phyloP scores from a whole-genome alignment of 2,329 filamentous ascomycete species.

The Dactylellina parvicollis region DNA sequence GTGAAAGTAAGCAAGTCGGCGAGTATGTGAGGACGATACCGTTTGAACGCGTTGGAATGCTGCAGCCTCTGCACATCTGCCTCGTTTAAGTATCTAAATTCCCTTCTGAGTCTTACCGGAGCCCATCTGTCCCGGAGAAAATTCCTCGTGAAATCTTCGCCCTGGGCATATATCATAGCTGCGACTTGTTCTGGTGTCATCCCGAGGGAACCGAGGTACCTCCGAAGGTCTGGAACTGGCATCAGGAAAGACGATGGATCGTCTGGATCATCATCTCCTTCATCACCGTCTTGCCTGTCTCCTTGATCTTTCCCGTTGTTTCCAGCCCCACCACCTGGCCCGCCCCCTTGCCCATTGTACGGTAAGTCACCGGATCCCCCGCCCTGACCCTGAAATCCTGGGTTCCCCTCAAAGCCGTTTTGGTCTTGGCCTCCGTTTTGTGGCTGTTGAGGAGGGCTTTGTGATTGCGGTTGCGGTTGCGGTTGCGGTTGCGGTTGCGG shows the following conservation, averaged over 20 bases:
- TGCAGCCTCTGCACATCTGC: neutral
- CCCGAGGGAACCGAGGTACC: neutral
- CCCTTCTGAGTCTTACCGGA: neutral
- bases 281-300: too few relatives aligned
- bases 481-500: too few relatives aligned
- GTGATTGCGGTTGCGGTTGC: too few relatives aligned
- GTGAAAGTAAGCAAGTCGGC: neutral
- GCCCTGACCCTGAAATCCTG: neutral
- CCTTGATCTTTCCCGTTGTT: too few relatives aligned
- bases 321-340: too few relatives aligned
- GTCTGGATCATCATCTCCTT: neutral
- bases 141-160: neutral
- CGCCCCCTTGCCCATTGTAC: too few relatives aligned
- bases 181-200: neutral
- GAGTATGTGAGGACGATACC: neutral
- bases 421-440: neutral
- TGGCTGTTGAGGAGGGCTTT: too few relatives aligned
- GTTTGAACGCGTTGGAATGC: neutral
- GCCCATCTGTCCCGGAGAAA: constrained; percentile 2
- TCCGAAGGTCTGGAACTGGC: neutral
- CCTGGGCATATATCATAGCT: neutral
- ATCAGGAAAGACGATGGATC: neutral
- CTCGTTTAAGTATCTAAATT: neutral
- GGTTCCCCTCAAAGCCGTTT: too few relatives aligned
- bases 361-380: too few relatives aligned